Base-by-base conservation (phyloP, 1,284 basidiomycete species). In the Sporisorium iseilematis-ciliati region DNA sequence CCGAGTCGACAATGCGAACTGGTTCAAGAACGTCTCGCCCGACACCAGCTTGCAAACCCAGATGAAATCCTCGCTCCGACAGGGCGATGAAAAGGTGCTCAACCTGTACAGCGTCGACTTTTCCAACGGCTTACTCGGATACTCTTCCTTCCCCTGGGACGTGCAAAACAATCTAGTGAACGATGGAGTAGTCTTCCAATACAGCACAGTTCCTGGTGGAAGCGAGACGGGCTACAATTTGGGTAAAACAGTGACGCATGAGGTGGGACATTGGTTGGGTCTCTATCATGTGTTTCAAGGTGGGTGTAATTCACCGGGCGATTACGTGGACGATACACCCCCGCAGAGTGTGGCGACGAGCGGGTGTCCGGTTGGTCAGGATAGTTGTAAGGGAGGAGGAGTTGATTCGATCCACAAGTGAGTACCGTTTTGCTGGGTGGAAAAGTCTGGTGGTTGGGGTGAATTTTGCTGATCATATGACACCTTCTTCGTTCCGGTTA, bases 221-320 rank as follows among this genome's bases (percentile, higher is more conserved):
- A 85, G 83, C 56, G 82, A 87, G 16, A 71, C 82, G 26, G 85
- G 86, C 61, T 89, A 88, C 84, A 87, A 90, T 80, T 78, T 87
- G 64, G 89, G 89, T 55, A 74, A 88, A 86, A 90, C 89, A 11
- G 79, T 88, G 45, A 89, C 88, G 4, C 89, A 90, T 78, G 89
- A 90, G 81, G 88, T 87, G 50, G 78, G 74, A 1, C 69, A 77
- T 48, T 82, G 78, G 78, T 48, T 89, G 73, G 89, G 89, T 38
- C 86, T 90, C 40, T 89, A 88, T 84, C 89, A 90, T 80, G 89
- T 89, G 38, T 90, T 90, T 86, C 88, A 90, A 77, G 89, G 89
- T 29, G 89, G 89, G 5, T 90, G 89, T 86, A 74, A 70, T 38
- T 86, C 86, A 41, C 59, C 85, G 18, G 89, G 89, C 16, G 89